A percentile compares a stretch with the other conserved stretches of the same genome.
phyloP scores from a whole-genome alignment of 345 rosid species.

The Syzygium aqueum region DNA sequence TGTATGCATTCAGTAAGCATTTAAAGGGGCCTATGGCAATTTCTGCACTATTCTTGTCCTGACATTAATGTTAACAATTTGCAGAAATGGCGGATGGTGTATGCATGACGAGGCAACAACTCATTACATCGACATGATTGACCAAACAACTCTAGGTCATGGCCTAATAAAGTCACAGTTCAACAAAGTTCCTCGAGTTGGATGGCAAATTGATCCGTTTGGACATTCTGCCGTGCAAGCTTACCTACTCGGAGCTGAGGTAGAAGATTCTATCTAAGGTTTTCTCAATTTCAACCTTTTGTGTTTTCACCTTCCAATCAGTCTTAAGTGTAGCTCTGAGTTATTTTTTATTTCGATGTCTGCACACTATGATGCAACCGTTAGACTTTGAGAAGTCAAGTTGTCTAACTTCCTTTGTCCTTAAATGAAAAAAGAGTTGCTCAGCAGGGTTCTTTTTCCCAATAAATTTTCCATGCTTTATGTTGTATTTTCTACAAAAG shows the following conservation, averaged over 20 bases:
- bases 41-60: neutral
- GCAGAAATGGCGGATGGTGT: constrained; percentile 92
- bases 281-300: neutral
- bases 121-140: constrained; percentile 92
- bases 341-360: neutral
- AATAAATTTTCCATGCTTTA: neutral
- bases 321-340: neutral
- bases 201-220: constrained; percentile 93
- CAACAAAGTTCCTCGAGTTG: constrained; percentile 65
- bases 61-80: neutral
- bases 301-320: neutral
- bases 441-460: neutral
- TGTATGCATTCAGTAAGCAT: constrained; percentile 34
- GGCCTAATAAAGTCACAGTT: constrained; percentile 49
- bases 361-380: neutral
- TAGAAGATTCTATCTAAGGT: neutral
- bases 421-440: neutral
- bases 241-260: constrained; percentile 81
- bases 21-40: neutral
- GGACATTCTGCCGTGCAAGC: constrained; percentile 92
- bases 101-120: constrained; percentile 88
- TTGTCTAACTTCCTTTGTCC: neutral
- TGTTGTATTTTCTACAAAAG: neutral
- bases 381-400: neutral
- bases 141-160: constrained; percentile 82